phyloP scores from a whole-genome alignment of 129 eudicot genomes.

The Saussurea involucrata region DNA sequence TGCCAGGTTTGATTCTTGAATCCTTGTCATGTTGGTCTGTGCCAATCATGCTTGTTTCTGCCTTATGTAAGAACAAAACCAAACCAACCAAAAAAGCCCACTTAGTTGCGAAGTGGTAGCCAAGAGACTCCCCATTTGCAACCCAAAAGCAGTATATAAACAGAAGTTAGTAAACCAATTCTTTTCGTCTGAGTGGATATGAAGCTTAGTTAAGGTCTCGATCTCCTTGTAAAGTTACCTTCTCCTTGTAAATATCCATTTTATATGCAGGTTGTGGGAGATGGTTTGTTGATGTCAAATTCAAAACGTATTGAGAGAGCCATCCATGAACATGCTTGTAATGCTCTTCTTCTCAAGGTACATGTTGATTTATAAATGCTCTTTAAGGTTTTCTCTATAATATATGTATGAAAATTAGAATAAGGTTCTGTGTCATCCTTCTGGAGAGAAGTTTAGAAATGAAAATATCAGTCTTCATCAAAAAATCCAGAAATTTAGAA shows the following conservation, averaged over 20 bases:
- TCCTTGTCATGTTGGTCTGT: slow-evolving; percentile 9
- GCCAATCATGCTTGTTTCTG: not conserved
- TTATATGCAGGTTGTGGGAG: slow-evolving; percentile 84
- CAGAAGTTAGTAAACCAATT: not conserved
- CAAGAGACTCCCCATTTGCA: not conserved
- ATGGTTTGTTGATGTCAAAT: slow-evolving; percentile 81
- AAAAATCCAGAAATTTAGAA: not conserved
- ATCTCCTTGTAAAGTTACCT: not conserved
- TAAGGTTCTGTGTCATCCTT: not conserved
- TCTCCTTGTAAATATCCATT: not conserved
- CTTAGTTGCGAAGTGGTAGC: no score
- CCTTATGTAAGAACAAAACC: not conserved
- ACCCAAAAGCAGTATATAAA: not conserved
- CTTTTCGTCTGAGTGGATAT: not conserved
- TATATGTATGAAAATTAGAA: not conserved
- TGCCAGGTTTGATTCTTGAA: slow-evolving; percentile 68
- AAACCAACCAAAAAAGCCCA: not conserved
- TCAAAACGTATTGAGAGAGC: slow-evolving; percentile 92
- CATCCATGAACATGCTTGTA: slow-evolving; percentile 70
- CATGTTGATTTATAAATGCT: not conserved
- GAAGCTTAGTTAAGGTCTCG: not conserved
- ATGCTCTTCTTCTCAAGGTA: slow-evolving; percentile 95
- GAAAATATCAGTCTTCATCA: not conserved
- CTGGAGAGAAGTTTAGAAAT: not conserved
- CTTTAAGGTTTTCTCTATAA: not conserved